phyloP scores from a whole-genome alignment of 306 rosid species.

The Acacia confusa region DNA sequence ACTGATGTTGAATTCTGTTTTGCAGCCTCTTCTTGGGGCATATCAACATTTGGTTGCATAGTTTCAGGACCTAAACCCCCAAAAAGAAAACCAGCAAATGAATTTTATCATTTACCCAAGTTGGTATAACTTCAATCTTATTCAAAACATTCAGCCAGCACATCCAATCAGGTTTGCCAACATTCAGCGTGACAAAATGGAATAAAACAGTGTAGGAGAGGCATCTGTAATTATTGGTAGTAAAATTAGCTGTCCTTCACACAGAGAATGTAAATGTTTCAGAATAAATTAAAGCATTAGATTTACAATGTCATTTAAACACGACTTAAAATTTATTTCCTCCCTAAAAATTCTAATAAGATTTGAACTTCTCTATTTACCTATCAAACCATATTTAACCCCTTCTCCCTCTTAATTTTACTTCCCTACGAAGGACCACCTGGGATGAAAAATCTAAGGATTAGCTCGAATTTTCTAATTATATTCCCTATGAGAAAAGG shows the following conservation, averaged over 20 bases:
- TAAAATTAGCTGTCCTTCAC: neutral
- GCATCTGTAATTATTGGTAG: neutral
- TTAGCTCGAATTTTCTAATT: neutral
- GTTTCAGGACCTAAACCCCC: constrained; percentile 38
- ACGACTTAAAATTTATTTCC: neutral
- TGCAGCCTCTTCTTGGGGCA: constrained; percentile 45
- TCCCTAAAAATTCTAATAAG: neutral
- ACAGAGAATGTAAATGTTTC: neutral
- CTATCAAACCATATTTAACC: neutral
- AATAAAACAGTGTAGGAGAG: neutral
- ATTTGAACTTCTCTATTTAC: neutral
- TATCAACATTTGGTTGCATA: constrained; percentile 48
- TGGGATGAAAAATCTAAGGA: neutral
- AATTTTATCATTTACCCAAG: constrained; percentile 12
- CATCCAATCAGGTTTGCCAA: neutral
- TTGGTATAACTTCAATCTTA: constrained; percentile 7
- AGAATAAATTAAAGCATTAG: neutral
- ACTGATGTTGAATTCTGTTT: constrained; percentile 51
- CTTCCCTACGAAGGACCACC: neutral
- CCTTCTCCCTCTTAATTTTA: neutral
- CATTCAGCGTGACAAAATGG: neutral
- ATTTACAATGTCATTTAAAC: neutral
- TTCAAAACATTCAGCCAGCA: constrained; percentile 13
- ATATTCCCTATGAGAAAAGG: neutral
- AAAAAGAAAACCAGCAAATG: constrained; percentile 17